Evolutionary conservation across 441 rosid species (phyloP), one percentile per base, ranked within the genome.

Genomic region (Corymbia calophylla): DNA sequence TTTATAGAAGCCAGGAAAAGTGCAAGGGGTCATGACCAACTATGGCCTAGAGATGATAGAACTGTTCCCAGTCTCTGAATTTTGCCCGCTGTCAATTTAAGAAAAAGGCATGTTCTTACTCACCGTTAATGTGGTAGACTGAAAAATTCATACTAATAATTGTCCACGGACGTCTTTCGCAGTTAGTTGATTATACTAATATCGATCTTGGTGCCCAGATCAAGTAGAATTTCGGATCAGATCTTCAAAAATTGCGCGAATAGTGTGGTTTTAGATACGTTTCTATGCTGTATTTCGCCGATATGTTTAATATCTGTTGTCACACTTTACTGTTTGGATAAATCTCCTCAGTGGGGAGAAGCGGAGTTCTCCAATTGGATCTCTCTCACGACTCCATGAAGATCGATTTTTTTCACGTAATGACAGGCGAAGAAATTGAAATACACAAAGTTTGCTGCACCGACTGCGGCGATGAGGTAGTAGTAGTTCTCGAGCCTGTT

Each of bases 401-500:
- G 56, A 13, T 87, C 51, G 54, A 35, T 3, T 3, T 66, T 68
- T 70, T 68, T 66, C 17, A 62, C 27, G 25, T 51, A 31, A 51
- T 25, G 53, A 27, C 84, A 55, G n/a, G 94, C 93, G 84, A 90
- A 94, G 73, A 93, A 58, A 89, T 87, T 92, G 94, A 95, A 95
- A 86, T 94, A 94, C 7, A 95, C 23, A 12, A 95, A 87, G 80
- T 95, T 94, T 53, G 93, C 23, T 5, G 62, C 64, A 68, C 91
- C 94, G 1, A 94, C 51, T 19, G 88, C 92, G 15, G 94, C 95
- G 27, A 91, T 73, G 21, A 94, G 53, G 89, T 86, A 94, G 89
- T 90, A 95, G 91, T 91, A 94, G 32, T 93, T 53, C 51, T 95
- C 97, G 12, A 95, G 90, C 49, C 77, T 91, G 51, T 90, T 91